These are phyloP conservation scores for Panicum virgatum DNA, from an alignment of 202 grass and related monocot genomes.

Conservation along the genomic window DNA sequence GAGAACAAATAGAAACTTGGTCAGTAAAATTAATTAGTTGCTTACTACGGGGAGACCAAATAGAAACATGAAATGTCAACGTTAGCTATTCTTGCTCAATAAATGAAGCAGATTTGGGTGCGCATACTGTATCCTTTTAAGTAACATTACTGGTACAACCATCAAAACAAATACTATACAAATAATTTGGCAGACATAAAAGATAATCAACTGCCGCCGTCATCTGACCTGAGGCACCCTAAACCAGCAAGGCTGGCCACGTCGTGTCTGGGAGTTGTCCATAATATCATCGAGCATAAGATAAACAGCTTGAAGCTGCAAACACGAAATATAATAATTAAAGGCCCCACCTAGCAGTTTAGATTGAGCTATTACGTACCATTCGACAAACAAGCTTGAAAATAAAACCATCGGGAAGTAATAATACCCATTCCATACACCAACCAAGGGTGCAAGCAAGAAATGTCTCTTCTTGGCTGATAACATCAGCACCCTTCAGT, in stretches of 20 bases:
- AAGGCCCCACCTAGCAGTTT: not conserved
- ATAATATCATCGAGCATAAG: slow-evolving; percentile 84
- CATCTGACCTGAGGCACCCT: slow-evolving; percentile 68
- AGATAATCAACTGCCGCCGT: not conserved
- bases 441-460: slow-evolving; percentile 77
- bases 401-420: slow-evolving; percentile 1
- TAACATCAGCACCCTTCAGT: slow-evolving; percentile 55
- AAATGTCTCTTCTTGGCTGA: slow-evolving; percentile 58
- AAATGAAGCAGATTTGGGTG: not conserved
- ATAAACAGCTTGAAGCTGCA: slow-evolving; percentile 84
- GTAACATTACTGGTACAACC: too few relatives aligned
- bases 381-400: slow-evolving; percentile 3
- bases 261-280: slow-evolving; percentile 76
- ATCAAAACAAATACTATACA: not conserved
- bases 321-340: slow-evolving; percentile 23
- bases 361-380: not conserved
- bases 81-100: slow-evolving; percentile 4
- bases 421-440: slow-evolving; percentile 83
- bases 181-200: not conserved
- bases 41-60: slow-evolving; percentile 16
- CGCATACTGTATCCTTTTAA: not conserved
- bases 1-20: not conserved
- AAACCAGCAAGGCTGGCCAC: slow-evolving; percentile 79
- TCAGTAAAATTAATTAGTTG: slow-evolving; percentile 15
- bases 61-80: slow-evolving; percentile 24